A percentile compares a stretch with the other conserved stretches of the same genome.
These are phyloP conservation scores for Elsinoe batatas DNA, from an alignment of 2,329 filamentous ascomycete genomes.

Conservation along the genomic window DNA sequence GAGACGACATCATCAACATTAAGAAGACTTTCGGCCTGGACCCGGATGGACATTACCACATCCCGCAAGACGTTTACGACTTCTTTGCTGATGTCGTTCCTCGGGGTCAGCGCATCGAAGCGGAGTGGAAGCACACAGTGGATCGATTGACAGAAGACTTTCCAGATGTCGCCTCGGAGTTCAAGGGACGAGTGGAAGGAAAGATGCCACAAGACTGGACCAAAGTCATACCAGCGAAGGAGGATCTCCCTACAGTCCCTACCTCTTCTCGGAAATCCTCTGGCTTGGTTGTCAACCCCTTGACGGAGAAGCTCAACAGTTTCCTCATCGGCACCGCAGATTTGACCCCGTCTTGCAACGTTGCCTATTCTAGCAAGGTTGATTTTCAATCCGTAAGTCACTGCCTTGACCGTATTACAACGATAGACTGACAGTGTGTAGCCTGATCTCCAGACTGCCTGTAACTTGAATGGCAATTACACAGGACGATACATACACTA, in stretches of 20 bases:
- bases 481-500: conserved; percentile 44
- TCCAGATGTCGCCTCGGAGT: conserved; percentile 41
- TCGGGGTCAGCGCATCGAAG: conserved; percentile 38
- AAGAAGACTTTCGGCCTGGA: conserved; percentile 44
- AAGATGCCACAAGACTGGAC: conserved; percentile 40
- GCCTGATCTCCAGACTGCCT: conserved; percentile 25
- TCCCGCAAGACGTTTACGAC: conserved; percentile 36
- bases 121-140: conserved; percentile 41
- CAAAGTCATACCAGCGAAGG: conserved; percentile 36
- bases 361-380: conserved; percentile 36
- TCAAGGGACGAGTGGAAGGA: conserved; percentile 40
- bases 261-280: conserved; percentile 44
- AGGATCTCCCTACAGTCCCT: conserved; percentile 34
- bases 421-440: conserved; percentile 14
- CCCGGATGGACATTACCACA: conserved; percentile 29
- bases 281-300: conserved; percentile 33
- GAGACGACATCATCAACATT: conserved; percentile 44
- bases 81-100: conserved; percentile 44
- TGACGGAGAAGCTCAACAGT: conserved; percentile 24
- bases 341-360: conserved; percentile 29
- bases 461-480: conserved; percentile 47
- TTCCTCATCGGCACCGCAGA: conserved; percentile 32
- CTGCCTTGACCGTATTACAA: too few species aligned
- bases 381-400: conserved; percentile 34
- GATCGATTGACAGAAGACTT: conserved; percentile 35